Base-by-base conservation (phyloP, 805 yeast species). In the Priceomyces castillae region DNA sequence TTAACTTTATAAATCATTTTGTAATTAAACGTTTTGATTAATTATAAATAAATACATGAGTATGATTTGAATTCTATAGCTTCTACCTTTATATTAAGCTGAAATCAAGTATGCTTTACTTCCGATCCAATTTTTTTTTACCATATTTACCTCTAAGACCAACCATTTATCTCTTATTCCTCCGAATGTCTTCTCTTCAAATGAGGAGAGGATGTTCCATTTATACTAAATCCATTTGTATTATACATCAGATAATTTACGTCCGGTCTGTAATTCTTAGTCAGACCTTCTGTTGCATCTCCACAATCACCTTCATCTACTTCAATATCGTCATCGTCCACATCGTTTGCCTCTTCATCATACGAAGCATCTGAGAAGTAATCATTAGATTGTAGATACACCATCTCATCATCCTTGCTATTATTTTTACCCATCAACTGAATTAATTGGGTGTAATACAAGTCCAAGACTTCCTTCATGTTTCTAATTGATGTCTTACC, bases 361-460 rank as follows among this genome's bases (percentile, higher is more conserved):
- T 23, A 36, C 7, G 44, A 42, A 4, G 26, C 42, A 31, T 35
- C 39, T 20, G 31, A 41, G 11, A 41, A 42, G 11, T 42, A 34
- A 12, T 37, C 33, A 40, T 37, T 26, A 23, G 31, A 14, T 14
- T 17, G 31, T 17, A 37, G 12, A 25, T 52, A 55, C 14, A 45
- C 39, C 5, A 41, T 34, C 20, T 39, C 41, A 22, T 50, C 52
- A 35, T 49, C 51, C 12, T 47, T 49, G 11, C 39, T 41, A 26
- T 46, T 44, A 45, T 61, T 65, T 43, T 59, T 60, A 2, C 75
- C 76, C 74, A 69, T 71, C 28, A 71, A 54, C 31, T 60, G 65
- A 34, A 71, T 63, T 46, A 71, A 58, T 44, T 71, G 75, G 28
- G 51, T 42, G 45, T 71, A 71, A 48, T 71, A 71, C 40, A 71